phyloP scores from a whole-genome alignment of 2,329 filamentous ascomycete species.

The Aureobasidium uvarum region DNA sequence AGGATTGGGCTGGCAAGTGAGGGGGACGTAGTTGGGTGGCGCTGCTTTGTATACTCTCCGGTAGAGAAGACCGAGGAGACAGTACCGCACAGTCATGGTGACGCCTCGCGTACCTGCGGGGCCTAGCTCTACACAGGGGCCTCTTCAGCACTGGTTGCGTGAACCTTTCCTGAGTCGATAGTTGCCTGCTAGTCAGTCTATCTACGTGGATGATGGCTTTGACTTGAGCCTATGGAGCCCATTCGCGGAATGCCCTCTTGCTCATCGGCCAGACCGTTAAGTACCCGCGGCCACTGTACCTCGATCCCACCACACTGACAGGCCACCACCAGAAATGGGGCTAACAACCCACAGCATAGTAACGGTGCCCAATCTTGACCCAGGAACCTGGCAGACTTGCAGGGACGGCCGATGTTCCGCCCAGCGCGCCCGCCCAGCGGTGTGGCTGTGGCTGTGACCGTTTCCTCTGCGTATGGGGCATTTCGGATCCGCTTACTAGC shows the following conservation, averaged over 20 bases:
- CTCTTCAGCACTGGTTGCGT: conserved; percentile 1
- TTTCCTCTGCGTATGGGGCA: conserved; percentile 16
- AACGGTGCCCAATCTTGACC: conserved; percentile 25
- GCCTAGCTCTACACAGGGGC: conserved; percentile 11
- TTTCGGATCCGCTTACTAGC: conserved; percentile 24
- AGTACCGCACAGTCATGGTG: conserved; percentile 23
- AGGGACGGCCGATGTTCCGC: conserved; percentile 13
- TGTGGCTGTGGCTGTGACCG: conserved; percentile 27
- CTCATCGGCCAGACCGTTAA: conserved; percentile 19
- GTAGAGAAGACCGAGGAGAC: conserved; percentile 17
- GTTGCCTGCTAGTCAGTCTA: conserved; percentile 20
- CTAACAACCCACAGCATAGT: conserved; percentile 1
- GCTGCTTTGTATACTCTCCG: conserved; percentile 16
- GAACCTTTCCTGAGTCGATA: conserved; percentile 12
- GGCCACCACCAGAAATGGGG: conserved; percentile 8
- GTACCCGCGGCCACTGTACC: conserved; percentile 9
- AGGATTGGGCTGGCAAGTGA: conserved; percentile 20
- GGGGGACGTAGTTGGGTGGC: conserved; percentile 18
- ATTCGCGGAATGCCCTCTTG: conserved; percentile 12
- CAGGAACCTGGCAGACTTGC: conserved; percentile 25
- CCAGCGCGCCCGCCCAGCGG: conserved; percentile 22
- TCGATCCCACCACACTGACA: conserved; percentile 20
- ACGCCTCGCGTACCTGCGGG: conserved; percentile 24
- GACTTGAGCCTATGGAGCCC: neutral
- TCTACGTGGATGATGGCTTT: conserved; percentile 7